These are phyloP conservation scores for Cryphonectria carpinicola DNA, from an alignment of 2,329 filamentous ascomycete genomes.

Conservation along the genomic window DNA sequence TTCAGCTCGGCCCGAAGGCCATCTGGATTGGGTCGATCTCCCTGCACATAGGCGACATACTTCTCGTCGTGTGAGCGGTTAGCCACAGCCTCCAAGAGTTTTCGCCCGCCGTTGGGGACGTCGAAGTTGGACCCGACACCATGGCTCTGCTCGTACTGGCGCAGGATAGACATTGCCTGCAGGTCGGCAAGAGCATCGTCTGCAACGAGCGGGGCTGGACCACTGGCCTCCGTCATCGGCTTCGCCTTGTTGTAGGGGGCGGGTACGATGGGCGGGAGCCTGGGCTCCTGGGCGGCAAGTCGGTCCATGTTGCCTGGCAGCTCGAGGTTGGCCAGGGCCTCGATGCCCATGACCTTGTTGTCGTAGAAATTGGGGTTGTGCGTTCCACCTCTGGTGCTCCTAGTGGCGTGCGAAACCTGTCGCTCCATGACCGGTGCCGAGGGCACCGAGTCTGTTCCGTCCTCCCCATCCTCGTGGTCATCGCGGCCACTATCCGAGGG, in stretches of 20 bases:
- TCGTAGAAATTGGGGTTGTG: conserved; percentile 60
- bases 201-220: conserved; percentile 52
- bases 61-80: conserved; percentile 51
- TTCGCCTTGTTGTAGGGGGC: conserved; percentile 64
- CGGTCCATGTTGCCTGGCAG: conserved; percentile 62
- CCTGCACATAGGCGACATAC: conserved; percentile 53
- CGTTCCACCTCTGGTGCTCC: conserved; percentile 61
- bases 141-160: conserved; percentile 58
- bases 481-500: conserved; percentile 58
- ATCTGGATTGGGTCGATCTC: conserved; percentile 52
- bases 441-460: conserved; percentile 50
- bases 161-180: conserved; percentile 61
- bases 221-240: conserved; percentile 59
- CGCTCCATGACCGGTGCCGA: conserved; percentile 65
- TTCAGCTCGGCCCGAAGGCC: conserved; percentile 54
- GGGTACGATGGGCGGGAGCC: conserved; percentile 61
- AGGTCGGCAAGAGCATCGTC: conserved; percentile 61
- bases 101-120: conserved; percentile 55
- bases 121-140: conserved; percentile 62
- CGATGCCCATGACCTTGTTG: conserved; percentile 62
- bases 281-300: conserved; percentile 59
- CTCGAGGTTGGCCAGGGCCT: conserved; percentile 63
- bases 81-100: conserved; percentile 59
- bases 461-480: conserved; percentile 50
- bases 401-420: conserved; percentile 65